Evolutionary conservation across 495 filamentous ascomycete genomes (phyloP), one percentile per base, ranked within the genome.

Genomic region (Parathielavia appendiculata): DNA sequence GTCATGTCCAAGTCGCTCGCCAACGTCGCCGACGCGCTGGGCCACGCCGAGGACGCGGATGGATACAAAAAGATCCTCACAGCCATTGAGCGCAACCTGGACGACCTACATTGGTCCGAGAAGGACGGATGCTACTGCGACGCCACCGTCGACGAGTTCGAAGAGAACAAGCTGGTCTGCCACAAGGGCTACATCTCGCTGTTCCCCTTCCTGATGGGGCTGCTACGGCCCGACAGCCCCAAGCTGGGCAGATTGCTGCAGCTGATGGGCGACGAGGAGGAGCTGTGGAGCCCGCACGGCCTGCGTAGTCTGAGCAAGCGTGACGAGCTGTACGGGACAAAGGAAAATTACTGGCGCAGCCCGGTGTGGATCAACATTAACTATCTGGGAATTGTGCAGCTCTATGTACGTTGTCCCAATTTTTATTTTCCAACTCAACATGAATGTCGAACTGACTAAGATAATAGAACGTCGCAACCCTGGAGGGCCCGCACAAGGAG

Each of bases 361-460:
- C 93, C 93, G 8, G 79, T 98, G 5, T 98, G 93, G 93, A 88
- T 98, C 59, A 96, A 96, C 64, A 95, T 98, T 57, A 98, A 98
- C 70, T 97, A 96, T 65, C 76, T 98, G 54, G 86, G 88, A 40
- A 77, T 97, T 54, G 80, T 82, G 62, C 83, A 88, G 65, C 82
- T 98, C n/a, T 77, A 89, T 53, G 92, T 96, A 81, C 73, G 87
- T 81, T 38, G 14, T 9, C 16, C 23, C 45, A 56, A 56, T 47
- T 49, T 51, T 40, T 56, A 35, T 11, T 49, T 48, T 19, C 4
- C 16, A 12, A 5, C 6, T 43, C 23, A 64, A 13, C 39, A 62
- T 71, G 66, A 66, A 3, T 20, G 34, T 7, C 43, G 7, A n/a
- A n/a, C 8, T 10, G 11, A 50, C 47, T n/a, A 14, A 54, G 1